Conservation (phyloP, 2,329 filamentous ascomycete species). For the Botrytis hyacinthi region DNA sequence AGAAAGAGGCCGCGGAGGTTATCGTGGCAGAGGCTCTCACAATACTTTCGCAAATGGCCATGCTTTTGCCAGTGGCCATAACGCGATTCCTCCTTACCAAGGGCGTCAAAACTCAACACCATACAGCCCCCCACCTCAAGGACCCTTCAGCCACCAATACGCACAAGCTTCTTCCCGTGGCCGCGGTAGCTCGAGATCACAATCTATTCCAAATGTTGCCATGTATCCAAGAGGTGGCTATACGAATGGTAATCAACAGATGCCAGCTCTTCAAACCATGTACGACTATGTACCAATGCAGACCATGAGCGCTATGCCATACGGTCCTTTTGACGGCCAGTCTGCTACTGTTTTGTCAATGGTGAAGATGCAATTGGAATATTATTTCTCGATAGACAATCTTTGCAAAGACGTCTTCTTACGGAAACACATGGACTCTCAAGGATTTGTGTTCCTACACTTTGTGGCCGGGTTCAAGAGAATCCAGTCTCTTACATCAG, state of each 20-base stretch:
- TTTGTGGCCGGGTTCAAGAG: conserved; percentile 86
- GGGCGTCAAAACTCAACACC: conserved; percentile 34
- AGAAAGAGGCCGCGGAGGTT: conserved; percentile 46
- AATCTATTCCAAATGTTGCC: conserved; percentile 57
- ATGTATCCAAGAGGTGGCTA: conserved; percentile 47
- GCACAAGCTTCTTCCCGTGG: conserved; percentile 40
- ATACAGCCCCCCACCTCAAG: conserved; percentile 42
- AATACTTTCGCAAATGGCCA: conserved; percentile 38
- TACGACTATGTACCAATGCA: conserved; percentile 57
- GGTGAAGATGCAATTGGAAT: conserved; percentile 64
- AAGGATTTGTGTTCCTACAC: conserved; percentile 81
- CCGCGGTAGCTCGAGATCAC: conserved; percentile 55
- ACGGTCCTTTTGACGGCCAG: conserved; percentile 56
- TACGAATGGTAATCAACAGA: conserved; percentile 39
- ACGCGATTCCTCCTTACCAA: conserved; percentile 34
- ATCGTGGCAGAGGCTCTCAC: conserved; percentile 45
- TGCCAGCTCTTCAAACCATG: conserved; percentile 49
- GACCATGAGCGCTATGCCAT: conserved; percentile 57
- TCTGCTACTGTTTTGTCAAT: conserved; percentile 40
- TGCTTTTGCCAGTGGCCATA: conserved; percentile 44
- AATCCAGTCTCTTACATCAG: conserved; percentile 68
- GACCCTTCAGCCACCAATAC: conserved; percentile 38
- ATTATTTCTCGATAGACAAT: conserved; percentile 97
- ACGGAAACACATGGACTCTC: conserved; percentile 87
- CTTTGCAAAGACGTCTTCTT: conserved; percentile 90